phyloP scores from a whole-genome alignment of 2,329 filamentous ascomycete genomes.

The Stemphylium lycopersici region DNA sequence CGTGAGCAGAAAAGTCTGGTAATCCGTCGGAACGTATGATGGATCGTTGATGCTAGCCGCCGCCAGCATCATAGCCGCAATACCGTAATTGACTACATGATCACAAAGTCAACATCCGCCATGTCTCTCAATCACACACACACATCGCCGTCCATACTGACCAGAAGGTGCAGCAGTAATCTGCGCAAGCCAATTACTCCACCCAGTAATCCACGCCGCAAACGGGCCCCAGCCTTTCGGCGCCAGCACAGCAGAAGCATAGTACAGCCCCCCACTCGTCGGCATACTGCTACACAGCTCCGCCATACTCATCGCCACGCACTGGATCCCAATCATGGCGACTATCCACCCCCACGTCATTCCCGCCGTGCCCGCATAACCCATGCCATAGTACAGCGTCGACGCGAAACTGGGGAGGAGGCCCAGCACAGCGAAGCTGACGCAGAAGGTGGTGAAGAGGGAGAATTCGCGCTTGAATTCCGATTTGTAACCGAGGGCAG shows the following conservation, averaged over 20 bases:
- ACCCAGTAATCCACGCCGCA: slow-evolving; percentile 71
- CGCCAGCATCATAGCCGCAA: slow-evolving; percentile 73
- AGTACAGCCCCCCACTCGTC: slow-evolving; percentile 74
- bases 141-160: slow-evolving; percentile 15
- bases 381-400: slow-evolving; percentile 73
- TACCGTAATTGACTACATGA: slow-evolving; percentile 66
- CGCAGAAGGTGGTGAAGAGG: slow-evolving; percentile 75
- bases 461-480: slow-evolving; percentile 74
- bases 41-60: slow-evolving; percentile 72
- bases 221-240: slow-evolving; percentile 69
- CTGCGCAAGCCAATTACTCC: slow-evolving; percentile 73
- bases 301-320: slow-evolving; percentile 69
- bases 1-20: slow-evolving; percentile 72
- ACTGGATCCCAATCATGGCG: slow-evolving; percentile 74
- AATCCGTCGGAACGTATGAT: slow-evolving; percentile 67
- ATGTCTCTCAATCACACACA: not conserved
- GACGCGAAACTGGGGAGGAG: slow-evolving; percentile 73
- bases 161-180: slow-evolving; percentile 68
- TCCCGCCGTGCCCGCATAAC: slow-evolving; percentile 53
- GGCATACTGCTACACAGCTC: slow-evolving; percentile 77
- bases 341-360: slow-evolving; percentile 79
- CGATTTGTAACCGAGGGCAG: slow-evolving; percentile 66
- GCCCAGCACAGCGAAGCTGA: slow-evolving; percentile 75
- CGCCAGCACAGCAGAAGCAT: slow-evolving; percentile 73
- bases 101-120: slow-evolving; percentile 8